Percentiles rank a stretch among this genome's conserved stretches.
Evolutionary conservation across 139 green algal species (phyloP).

Genomic region (Micromonas pusilla): DNA sequence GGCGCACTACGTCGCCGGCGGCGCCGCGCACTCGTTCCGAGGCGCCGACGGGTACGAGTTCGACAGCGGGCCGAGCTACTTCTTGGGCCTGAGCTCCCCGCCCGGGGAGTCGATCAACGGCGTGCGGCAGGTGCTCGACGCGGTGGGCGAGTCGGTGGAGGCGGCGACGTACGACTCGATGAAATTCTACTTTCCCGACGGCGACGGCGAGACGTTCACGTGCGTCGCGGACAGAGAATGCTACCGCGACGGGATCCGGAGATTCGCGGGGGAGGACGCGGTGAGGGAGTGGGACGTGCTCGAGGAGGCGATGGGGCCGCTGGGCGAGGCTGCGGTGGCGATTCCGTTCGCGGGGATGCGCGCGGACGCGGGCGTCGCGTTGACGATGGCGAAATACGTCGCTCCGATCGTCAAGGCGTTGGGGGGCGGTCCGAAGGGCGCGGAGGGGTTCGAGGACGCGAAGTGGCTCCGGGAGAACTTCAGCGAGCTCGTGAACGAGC

Average conservation of each 20-base stretch:
- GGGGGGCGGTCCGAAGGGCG: slow-evolving; percentile 2
- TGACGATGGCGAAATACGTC: background rate
- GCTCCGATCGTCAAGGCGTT: background rate
- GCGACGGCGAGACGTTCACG: background rate
- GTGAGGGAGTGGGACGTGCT: slow-evolving; percentile 8
- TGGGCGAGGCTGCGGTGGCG: background rate
- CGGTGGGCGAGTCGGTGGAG: background rate
- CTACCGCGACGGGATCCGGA: background rate
- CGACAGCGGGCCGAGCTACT: slow-evolving; percentile 80
- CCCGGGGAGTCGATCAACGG: slow-evolving; percentile 44
- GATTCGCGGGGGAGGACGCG: background rate
- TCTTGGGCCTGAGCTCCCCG: slow-evolving; percentile 53
- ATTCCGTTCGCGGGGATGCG: slow-evolving; percentile 4
- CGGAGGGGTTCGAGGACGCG: background rate
- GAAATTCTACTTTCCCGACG: slow-evolving; percentile 19
- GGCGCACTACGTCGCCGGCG: slow-evolving; percentile 69
- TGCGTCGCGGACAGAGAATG: background rate
- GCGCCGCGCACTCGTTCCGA: slow-evolving; percentile 73
- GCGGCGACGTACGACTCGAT: background rate
- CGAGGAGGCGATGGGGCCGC: background rate
- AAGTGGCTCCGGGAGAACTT: slow-evolving; percentile 25
- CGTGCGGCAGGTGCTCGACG: slow-evolving; percentile 49
- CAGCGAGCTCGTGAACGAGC: slow-evolving; percentile 13
- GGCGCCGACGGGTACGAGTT: slow-evolving; percentile 68
- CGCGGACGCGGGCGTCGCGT: background rate